Percentiles rank a stretch among this genome's conserved stretches.
phyloP scores from a whole-genome alignment of 1,284 basidiomycete species.

The Microstroma glucosiphilum region DNA sequence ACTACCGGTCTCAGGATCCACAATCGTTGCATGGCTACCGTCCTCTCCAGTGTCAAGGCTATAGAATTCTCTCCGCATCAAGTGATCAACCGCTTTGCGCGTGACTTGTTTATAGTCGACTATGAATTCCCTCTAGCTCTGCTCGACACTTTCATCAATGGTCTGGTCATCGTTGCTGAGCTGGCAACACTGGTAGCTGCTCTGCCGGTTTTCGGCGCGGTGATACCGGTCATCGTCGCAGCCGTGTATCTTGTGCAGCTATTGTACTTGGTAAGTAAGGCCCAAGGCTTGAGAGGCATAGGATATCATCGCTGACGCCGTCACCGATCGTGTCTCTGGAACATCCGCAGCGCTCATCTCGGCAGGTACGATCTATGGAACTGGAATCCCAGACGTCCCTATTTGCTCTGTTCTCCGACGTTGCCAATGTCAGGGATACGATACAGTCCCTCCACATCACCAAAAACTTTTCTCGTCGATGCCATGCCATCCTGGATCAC shows the following conservation, averaged over 20 bases:
- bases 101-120: neutral
- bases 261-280: neutral
- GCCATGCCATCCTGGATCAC: neutral
- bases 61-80: neutral
- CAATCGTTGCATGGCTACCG: neutral
- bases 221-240: neutral
- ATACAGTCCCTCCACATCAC: neutral
- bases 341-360: neutral
- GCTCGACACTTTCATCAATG: neutral
- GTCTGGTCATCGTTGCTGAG: neutral
- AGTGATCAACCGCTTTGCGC: neutral
- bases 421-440: neutral
- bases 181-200: neutral
- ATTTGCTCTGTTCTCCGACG: neutral
- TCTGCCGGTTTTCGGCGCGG: neutral
- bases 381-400: constrained; percentile 1
- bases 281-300: too few relatives aligned
- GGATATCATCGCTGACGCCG: too few relatives aligned
- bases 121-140: neutral
- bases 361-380: constrained; percentile 2
- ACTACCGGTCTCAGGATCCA: neutral
- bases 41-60: neutral
- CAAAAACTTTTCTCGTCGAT: neutral
- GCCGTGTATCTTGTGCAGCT: neutral
- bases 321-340: too few relatives aligned